Conservation (phyloP, 495 filamentous ascomycete species). For the Penicillium macrosclerotiorum region DNA sequence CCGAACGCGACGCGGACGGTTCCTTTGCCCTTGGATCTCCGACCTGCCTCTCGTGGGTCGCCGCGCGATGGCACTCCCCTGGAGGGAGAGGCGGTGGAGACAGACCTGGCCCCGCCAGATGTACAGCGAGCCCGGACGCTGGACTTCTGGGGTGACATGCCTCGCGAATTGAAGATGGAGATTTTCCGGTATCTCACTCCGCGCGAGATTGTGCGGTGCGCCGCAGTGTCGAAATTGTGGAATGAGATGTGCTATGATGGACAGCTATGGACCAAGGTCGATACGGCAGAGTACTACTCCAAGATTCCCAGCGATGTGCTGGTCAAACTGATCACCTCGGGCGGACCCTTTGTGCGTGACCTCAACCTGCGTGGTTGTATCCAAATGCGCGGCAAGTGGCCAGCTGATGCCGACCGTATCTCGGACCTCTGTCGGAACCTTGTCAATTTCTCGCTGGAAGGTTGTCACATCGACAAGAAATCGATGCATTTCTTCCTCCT, state of each 20-base stretch:
- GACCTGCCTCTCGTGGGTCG: constrained; percentile 44
- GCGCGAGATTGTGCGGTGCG: constrained; percentile 78
- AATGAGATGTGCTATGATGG: constrained; percentile 90
- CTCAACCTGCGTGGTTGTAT: constrained; percentile 80
- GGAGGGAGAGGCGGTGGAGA: constrained; percentile 34
- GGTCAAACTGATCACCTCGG: constrained; percentile 77
- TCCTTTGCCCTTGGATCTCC: constrained; percentile 64
- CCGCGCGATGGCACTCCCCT: constrained; percentile 15
- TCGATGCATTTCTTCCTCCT: constrained; percentile 78
- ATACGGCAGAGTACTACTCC: constrained; percentile 82
- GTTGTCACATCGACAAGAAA: constrained; percentile 77
- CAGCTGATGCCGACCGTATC: constrained; percentile 62
- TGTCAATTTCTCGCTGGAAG: constrained; percentile 82
- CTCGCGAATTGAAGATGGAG: constrained; percentile 74
- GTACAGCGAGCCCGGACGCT: constrained; percentile 46
- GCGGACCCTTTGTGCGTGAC: constrained; percentile 86
- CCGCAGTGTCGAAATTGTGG: constrained; percentile 77
- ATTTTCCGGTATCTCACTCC: constrained; percentile 76
- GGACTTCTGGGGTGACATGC: constrained; percentile 79
- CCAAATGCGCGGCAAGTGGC: constrained; percentile 77
- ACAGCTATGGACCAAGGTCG: constrained; percentile 83
- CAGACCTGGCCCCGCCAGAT: constrained; percentile 21
- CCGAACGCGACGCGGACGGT: constrained; percentile 39
- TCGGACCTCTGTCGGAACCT: constrained; percentile 82
- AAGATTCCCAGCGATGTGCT: constrained; percentile 81